Evolutionary conservation across 805 yeast species (phyloP).

Genomic region (Ogataea corticis): DNA sequence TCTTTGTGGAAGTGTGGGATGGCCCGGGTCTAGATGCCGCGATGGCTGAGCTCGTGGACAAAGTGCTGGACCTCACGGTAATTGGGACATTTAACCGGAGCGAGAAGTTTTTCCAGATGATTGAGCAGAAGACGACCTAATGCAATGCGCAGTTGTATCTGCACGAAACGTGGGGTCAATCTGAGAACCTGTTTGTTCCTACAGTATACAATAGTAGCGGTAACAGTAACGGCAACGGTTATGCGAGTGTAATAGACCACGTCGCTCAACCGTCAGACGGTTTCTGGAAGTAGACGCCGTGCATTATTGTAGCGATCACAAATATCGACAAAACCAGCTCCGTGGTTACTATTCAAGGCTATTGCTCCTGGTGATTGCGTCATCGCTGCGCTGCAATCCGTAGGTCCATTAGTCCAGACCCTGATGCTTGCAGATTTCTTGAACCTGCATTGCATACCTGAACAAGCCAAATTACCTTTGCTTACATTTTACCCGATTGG

Average conservation of each 20-base stretch:
- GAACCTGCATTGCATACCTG: constrained; percentile 1
- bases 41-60: constrained; percentile 42
- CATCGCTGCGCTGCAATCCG: not conserved
- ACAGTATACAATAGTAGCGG: no score
- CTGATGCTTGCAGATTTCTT: not conserved
- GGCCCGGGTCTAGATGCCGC: constrained; percentile 33
- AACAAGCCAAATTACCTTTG: not conserved
- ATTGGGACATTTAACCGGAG: constrained; percentile 49
- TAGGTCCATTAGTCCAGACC: not conserved
- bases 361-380: no score
- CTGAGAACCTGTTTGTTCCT: no score
- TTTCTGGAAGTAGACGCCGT: no score
- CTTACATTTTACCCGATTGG: not conserved
- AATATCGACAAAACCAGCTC: no score
- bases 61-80: constrained; percentile 51
- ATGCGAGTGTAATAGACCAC: no score
- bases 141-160: no score
- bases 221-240: no score
- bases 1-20: constrained; percentile 68
- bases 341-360: no score
- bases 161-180: no score
- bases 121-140: constrained; percentile 10
- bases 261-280: no score
- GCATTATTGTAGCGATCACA: no score
- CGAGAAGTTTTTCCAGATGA: constrained; percentile 29